A percentile compares a stretch with the other conserved stretches of the same genome.
phyloP scores from a whole-genome alignment of 441 rosid species.

The Populus hybrid region DNA sequence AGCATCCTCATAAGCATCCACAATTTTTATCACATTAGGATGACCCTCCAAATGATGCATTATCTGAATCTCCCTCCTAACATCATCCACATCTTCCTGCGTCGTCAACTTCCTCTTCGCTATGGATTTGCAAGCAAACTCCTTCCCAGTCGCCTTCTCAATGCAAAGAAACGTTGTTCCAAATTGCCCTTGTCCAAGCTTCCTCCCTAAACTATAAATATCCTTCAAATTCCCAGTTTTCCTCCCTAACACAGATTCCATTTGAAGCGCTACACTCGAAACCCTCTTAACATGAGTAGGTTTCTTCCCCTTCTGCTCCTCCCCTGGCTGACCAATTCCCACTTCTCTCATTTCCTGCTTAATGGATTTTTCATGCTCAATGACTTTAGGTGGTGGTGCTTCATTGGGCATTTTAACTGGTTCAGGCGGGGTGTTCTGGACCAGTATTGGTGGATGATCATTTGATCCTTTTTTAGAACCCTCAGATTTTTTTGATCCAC shows the following conservation, averaged over 20 bases:
- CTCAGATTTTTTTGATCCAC: slow-evolving; percentile 27
- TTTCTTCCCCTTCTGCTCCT: slow-evolving; percentile 43
- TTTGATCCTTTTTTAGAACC: slow-evolving; percentile 20
- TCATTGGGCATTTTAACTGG: slow-evolving; percentile 47
- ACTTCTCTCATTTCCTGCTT: slow-evolving; percentile 32
- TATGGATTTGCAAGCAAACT: slow-evolving; percentile 80
- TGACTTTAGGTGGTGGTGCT: slow-evolving; percentile 15
- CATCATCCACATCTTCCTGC: slow-evolving; percentile 82
- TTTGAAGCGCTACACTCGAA: slow-evolving; percentile 63
- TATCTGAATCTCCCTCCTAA: slow-evolving; percentile 92
- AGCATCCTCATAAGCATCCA: slow-evolving; percentile 88
- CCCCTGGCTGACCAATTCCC: slow-evolving; percentile 20
- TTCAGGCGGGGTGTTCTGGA: slow-evolving; percentile 62
- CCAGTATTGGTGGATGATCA: slow-evolving; percentile 17
- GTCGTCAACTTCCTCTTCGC: slow-evolving; percentile 79
- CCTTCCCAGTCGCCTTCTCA: slow-evolving; percentile 62
- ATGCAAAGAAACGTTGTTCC: slow-evolving; percentile 86
- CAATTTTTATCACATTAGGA: slow-evolving; percentile 78
- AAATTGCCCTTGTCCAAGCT: slow-evolving; percentile 96
- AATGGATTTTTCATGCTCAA: slow-evolving; percentile 25
- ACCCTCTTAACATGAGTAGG: slow-evolving; percentile 56
- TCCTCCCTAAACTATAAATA: slow-evolving; percentile 73
- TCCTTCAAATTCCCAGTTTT: slow-evolving; percentile 84
- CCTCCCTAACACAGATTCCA: slow-evolving; percentile 76
- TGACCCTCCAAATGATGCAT: slow-evolving; percentile 96